Evolutionary conservation across 2,329 filamentous ascomycete species (phyloP), one percentile per base, ranked within the genome.

Genomic region (Xylariaceae sp.): DNA sequence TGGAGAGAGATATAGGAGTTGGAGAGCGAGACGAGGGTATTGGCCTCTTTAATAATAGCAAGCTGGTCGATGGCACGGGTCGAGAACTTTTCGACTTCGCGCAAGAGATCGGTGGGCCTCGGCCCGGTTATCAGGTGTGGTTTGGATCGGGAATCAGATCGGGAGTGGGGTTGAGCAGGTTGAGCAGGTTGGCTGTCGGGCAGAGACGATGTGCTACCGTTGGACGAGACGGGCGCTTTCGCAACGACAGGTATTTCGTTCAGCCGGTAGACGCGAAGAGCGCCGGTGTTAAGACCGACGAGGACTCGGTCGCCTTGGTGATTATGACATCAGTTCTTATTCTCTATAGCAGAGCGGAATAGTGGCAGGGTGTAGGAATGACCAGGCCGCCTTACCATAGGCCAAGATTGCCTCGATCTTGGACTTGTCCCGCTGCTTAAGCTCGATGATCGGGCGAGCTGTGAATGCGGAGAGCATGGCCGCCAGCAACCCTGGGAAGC

Each of bases 381-480:
- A 42, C 23, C 5, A 49, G 52, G 18, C 4, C 39, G n/a, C 11
- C 75, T 59, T 81, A 90, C 89, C 92, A 76, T 96, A 90, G 62
- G 93, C 90, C 52, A 97, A 82, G 66, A 99, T 90, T 53, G 90
- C 94, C 77, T 99, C 94, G 76, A 99, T 96, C 80, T 89, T 94
- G 66, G 90, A 95, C 80, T 95, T 97, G 84, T 97, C 93, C 75
- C 90, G 88, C 75, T 87, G 87, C 78, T 89, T 92, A 71, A 99
- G 88, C 89, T 99, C 94, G 81, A 97, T 89, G 74, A 99, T 93
- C 65, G 92, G 90, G 72, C 90, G 89, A 79, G 94, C 92, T 68
- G 89, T 96, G 78, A 99, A 99, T 73, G 94, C 94, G 77, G 93
- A 95, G 77, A 99, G 88, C 94, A 97, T 97, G 76, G 80, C 80